Evolutionary conservation across 441 rosid genomes (phyloP), one percentile per base, ranked within the genome.

Genomic region (Codiaeum variegatum): DNA sequence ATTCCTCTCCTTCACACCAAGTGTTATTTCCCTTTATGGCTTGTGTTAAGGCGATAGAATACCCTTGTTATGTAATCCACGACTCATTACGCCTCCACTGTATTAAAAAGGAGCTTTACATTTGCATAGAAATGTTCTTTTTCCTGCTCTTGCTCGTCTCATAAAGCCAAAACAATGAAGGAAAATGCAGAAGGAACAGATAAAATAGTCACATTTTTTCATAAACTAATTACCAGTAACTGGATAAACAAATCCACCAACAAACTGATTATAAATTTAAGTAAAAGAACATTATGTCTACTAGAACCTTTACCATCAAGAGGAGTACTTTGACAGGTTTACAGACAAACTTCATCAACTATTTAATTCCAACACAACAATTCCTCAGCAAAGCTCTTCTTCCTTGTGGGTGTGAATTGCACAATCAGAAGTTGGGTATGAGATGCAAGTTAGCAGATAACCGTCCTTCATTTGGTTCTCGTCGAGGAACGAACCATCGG

Each of bases 351-450:
- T 56, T 31, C 62, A 2, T 34, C 4, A 2, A 5, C 19, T 66
- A 18, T 34, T 42, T 2, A 29, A 54, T 29, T n/a, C 52, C 15
- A 1, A 34, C 26, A 19, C 46, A 36, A 66, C 21, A 56, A 2
- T 18, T 18, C 67, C 67, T 79, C 72, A 79, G 71, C 64, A 86
- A 40, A 94, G 90, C 18, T 92, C 97, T 16, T 66, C 66, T 77
- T 94, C 98, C 85, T 85, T 90, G 90, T 94, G 94, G 42, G 94
- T 88, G 78, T 89, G 87, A 61, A 94, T 94, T 79, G 85, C 97
- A 71, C 91, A 88, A 66, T 94, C 97, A 0, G 91, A 75, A 32
- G 81, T 83, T 0, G 98, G 96, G 77, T 87, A 87, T 4, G 98
- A 89, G 49, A 90, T 74, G 61, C 97, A 92, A 28, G 97, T 92